Percentiles rank a stretch among this genome's conserved stretches.
These are phyloP conservation scores for Bruguiera gymnorhiza DNA, from an alignment of 345 rosid species.

Conservation along the genomic window DNA sequence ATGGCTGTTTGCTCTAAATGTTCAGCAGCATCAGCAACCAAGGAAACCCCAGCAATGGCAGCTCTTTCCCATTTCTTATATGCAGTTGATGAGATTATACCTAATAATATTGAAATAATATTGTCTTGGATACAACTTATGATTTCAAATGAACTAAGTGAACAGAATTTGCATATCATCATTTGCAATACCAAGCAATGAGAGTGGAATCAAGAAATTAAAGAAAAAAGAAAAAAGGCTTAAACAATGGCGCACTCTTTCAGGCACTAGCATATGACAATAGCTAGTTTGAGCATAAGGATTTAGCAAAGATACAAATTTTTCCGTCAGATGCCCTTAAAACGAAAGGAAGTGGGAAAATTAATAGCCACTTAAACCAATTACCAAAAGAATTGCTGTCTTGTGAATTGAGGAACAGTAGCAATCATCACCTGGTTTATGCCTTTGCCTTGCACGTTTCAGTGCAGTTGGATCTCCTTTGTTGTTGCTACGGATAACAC, in stretches of 20 bases:
- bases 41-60: slow-evolving; percentile 96
- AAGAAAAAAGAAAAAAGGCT: background rate
- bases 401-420: slow-evolving; percentile 1
- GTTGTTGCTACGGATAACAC: slow-evolving; percentile 46
- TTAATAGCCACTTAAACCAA: too few species aligned
- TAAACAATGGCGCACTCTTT: too few species aligned
- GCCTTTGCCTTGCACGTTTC: slow-evolving; percentile 72
- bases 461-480: slow-evolving; percentile 55
- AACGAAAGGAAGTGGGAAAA: too few species aligned
- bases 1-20: slow-evolving; percentile 72
- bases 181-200: background rate
- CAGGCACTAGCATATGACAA: too few species aligned
- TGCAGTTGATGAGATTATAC: slow-evolving; percentile 54
- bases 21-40: slow-evolving; percentile 99
- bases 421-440: slow-evolving; percentile 62
- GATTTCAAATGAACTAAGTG: background rate
- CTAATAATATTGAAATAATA: slow-evolving; percentile 31
- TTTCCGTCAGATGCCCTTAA: too few species aligned
- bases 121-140: background rate
- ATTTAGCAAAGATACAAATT: too few species aligned
- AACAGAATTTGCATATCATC: slow-evolving; percentile 1
- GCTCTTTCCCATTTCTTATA: slow-evolving; percentile 97
- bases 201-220: background rate
- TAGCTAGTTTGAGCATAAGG: too few species aligned
- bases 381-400: background rate